Percentiles rank a stretch among this genome's conserved stretches.
These are phyloP conservation scores for Populus alba DNA, from an alignment of 345 rosid species.

Conservation along the genomic window DNA sequence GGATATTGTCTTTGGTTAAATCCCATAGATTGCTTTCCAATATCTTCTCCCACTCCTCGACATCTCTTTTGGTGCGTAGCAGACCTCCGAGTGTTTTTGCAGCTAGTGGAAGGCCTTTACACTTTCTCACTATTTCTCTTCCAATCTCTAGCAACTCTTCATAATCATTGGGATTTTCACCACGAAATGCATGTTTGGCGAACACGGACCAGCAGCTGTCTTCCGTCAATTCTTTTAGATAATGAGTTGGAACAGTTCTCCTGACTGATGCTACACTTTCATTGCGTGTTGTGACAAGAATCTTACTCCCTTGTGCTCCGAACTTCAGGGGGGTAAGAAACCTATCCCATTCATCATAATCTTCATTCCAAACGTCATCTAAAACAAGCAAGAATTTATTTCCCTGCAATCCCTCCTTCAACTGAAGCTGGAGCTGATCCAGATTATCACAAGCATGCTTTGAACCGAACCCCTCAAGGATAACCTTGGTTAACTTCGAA, in stretches of 20 bases:
- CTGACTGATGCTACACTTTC: neutral
- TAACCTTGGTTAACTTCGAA: neutral
- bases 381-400: neutral
- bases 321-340: neutral
- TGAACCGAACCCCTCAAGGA: neutral
- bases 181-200: conserved; percentile 3
- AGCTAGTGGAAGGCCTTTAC: conserved; percentile 8
- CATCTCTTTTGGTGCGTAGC: neutral
- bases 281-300: neutral
- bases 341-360: neutral
- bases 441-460: neutral
- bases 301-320: conserved; percentile 1
- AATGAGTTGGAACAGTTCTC: neutral
- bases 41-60: conserved; percentile 5
- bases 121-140: neutral
- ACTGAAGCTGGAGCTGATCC: neutral
- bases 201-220: conserved; percentile 4
- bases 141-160: neutral
- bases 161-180: neutral
- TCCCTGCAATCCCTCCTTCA: neutral
- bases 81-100: neutral
- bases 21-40: neutral
- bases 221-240: neutral
- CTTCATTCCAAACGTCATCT: neutral
- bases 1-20: neutral